phyloP scores from a whole-genome alignment of 805 yeast genomes.

The Jamesozyma piceae region DNA sequence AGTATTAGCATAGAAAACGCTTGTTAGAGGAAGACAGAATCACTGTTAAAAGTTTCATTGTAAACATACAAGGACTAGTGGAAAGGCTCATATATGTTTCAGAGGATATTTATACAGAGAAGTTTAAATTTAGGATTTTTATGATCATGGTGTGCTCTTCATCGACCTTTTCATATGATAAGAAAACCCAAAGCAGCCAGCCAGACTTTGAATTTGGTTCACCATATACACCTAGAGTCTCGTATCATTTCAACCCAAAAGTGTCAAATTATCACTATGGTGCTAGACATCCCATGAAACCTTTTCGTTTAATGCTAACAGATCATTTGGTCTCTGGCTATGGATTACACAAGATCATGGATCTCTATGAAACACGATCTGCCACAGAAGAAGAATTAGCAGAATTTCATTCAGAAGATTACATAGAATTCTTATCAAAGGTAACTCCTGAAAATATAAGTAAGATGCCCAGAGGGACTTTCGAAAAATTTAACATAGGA shows the following conservation, averaged over 20 bases:
- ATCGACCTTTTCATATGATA: slow-evolving; percentile 35
- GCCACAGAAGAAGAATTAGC: slow-evolving; percentile 75
- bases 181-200: slow-evolving; percentile 32
- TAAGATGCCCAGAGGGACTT: slow-evolving; percentile 41
- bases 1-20: no score
- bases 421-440: slow-evolving; percentile 62
- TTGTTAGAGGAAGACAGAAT: no score
- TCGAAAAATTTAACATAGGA: slow-evolving; percentile 79
- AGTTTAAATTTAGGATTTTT: no score
- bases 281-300: slow-evolving; percentile 96
- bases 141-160: slow-evolving; percentile 1
- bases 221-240: slow-evolving; percentile 50
- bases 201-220: slow-evolving; percentile 43
- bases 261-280: slow-evolving; percentile 84
- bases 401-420: slow-evolving; percentile 82
- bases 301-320: slow-evolving; percentile 85
- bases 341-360: slow-evolving; percentile 83
- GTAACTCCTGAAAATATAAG: slow-evolving; percentile 65
- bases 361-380: slow-evolving; percentile 69
- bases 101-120: no score
- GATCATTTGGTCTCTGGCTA: slow-evolving; percentile 83
- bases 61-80: no score
- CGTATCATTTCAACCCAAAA: slow-evolving; percentile 80
- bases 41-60: no score
- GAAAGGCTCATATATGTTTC: not conserved